Evolutionary conservation across 2,329 filamentous ascomycete genomes (phyloP).

Genomic region (Leptosphaerulina australis): DNA sequence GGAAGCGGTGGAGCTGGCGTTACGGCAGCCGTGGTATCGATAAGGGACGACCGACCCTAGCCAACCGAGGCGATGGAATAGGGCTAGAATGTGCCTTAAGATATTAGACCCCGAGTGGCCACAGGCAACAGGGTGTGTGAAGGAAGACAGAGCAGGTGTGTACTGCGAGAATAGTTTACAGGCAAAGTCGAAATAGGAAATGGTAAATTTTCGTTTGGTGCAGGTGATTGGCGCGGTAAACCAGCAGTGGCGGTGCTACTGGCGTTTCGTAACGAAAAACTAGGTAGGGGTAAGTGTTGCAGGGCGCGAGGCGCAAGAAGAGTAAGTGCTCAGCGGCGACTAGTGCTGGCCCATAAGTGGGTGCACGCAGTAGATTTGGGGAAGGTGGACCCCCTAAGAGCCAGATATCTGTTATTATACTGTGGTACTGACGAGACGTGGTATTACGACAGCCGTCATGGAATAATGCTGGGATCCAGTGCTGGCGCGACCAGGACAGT

Average conservation of each 20-base stretch:
- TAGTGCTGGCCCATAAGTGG: slow-evolving; percentile 40
- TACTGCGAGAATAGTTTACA: slow-evolving; percentile 33
- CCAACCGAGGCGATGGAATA: slow-evolving; percentile 67
- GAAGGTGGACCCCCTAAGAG: slow-evolving; percentile 35
- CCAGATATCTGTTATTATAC: slow-evolving; percentile 34
- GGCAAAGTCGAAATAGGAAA: slow-evolving; percentile 40
- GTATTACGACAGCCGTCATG: slow-evolving; percentile 32
- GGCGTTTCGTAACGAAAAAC: slow-evolving; percentile 38
- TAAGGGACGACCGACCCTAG: slow-evolving; percentile 66
- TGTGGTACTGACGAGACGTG: slow-evolving; percentile 24
- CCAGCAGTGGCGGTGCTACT: slow-evolving; percentile 28
- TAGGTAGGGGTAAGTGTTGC: slow-evolving; percentile 48
- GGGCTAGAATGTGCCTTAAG: slow-evolving; percentile 64
- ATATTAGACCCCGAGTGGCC: slow-evolving; percentile 24
- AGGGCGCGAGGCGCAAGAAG: slow-evolving; percentile 50
- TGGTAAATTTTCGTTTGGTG: slow-evolving; percentile 22
- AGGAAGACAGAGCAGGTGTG: slow-evolving; percentile 8
- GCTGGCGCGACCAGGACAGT: slow-evolving; percentile 33
- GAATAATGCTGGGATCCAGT: slow-evolving; percentile 26
- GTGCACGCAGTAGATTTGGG: slow-evolving; percentile 29
- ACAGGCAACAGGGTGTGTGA: slow-evolving; percentile 8
- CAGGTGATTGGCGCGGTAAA: slow-evolving; percentile 36
- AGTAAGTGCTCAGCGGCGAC: slow-evolving; percentile 36
- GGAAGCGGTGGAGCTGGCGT: slow-evolving; percentile 10
- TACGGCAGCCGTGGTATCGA: slow-evolving; percentile 18